Base-by-base conservation (phyloP, 2,329 filamentous ascomycete genomes). In the Fusarium pseudocircinatum region DNA sequence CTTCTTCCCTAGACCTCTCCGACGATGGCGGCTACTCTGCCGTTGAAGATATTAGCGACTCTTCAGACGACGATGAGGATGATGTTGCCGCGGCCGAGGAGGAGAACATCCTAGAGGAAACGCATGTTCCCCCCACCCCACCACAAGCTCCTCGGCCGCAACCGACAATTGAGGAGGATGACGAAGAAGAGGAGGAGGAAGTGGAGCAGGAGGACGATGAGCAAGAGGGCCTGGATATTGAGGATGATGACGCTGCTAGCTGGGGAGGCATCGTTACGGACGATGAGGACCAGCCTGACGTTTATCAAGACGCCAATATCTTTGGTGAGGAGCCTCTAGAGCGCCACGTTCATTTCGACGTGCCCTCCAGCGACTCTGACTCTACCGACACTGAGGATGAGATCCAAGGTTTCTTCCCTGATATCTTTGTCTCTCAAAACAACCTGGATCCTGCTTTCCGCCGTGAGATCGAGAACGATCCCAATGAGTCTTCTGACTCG, bases 21-120 rank as follows among this genome's bases (percentile, higher is more conserved):
- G 93, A 94, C 67, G 93, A 94, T 57, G 90, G 88, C 60, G 92
- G 90, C 63, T 94, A 95, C 81, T 93, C 91, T 4, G 92, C 87
- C 42, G 92, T 97, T 67, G 93, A 96, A 79, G 90, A 94, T 57
- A 92, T 97, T 69, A 93, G 89, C 75, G 93, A 95, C 76, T 92
- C 90, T 16, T 93, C 89, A 60, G 89, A 95, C 70, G 92, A 94
- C 72, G 93, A 96, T 80, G 92, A 96, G 81, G 90, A 93, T 73
- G 90, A 93, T 86, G 90, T 96, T 63, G 89, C 93, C 78, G 89
- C 91, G 86, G 88, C 90, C 85, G 94, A 96, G 88, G 93, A 95
- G 84, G 87, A 91, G 81, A 89, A 92, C 75, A 94, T 95, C 70
- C 85, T 93, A 65, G 82, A 82, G 63, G 82, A 86, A 73, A 82